phyloP scores from a whole-genome alignment of 768 basidiomycete species.

The Pulveroboletus ravenelii region DNA sequence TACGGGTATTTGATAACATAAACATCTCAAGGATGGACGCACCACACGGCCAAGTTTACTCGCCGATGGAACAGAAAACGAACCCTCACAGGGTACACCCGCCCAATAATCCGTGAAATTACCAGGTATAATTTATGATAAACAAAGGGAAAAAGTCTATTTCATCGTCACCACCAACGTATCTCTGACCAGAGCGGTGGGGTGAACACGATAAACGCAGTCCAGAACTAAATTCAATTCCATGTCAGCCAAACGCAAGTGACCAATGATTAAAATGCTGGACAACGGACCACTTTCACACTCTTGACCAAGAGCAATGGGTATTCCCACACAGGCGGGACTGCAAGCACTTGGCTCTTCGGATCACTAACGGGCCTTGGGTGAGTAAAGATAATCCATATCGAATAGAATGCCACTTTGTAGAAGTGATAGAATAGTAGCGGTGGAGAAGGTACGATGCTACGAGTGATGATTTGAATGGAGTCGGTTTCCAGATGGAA shows the following conservation, averaged over 20 bases:
- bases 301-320: conserved; percentile 61
- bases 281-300: conserved; percentile 64
- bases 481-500: not conserved
- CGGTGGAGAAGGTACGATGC: conserved; percentile 74
- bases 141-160: not conserved
- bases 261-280: not conserved
- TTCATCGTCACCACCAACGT: conserved; percentile 57
- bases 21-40: not conserved
- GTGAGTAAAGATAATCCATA: conserved; percentile 83
- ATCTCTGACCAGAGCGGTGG: conserved; percentile 89
- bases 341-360: conserved; percentile 25
- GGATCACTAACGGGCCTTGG: conserved; percentile 29
- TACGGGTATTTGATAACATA: not conserved
- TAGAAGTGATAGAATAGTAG: conserved; percentile 91
- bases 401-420: conserved; percentile 89
- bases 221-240: conserved; percentile 68
- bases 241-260: not conserved
- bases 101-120: not conserved
- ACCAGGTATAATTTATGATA: conserved; percentile 7
- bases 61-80: not conserved
- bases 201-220: conserved; percentile 83
- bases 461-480: conserved; percentile 26
- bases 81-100: no score
- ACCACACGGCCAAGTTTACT: not conserved
- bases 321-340: conserved; percentile 56